Base-by-base conservation (phyloP, 2,329 filamentous ascomycete genomes). In the Nectriaceae sp. region DNA sequence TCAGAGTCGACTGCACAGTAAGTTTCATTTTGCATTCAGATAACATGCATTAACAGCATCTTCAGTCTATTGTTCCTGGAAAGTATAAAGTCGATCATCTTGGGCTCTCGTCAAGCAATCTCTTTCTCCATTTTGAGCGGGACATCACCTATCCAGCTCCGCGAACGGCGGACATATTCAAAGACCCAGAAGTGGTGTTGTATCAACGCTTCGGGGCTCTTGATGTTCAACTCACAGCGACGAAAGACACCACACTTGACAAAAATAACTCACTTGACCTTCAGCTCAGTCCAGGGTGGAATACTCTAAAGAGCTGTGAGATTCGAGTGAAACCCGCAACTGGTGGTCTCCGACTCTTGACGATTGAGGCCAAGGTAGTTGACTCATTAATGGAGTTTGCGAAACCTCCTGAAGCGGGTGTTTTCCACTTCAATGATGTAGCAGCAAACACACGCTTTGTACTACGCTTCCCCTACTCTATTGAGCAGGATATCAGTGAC, bases 221-320 rank as follows among this genome's bases (percentile, higher is more conserved):
- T 4, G 82, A 90, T 50, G 81, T 88, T 3, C 79, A 78, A 41
- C 72, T 95, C 6, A 76, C 74, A 36, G 77, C 88, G 1, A 84
- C 88, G 1, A 87, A 81, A 52, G 75, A 85, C 38, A 86, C 95
- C 20, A 85, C 93, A 53, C 81, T 99, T 4, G 89, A 95, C 64
- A 85, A 85, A 56, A 85, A 86, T 59, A 89, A 89, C 48, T 85
- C 83, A 1, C 75, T 97, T 1, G 89, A 96, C 49, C 73, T 99
- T 18, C 77, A 84, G 42, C 70, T 96, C 11, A 74, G 74, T 11
- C 84, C 85, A 11, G 92, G 91, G 1, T 88, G 87, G 79, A 96
- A 96, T 63, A 70, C 84, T 3, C 74, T 88, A 3, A 71, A 66
- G 24, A 76, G 63, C 18, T 85, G 80, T 44, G 83, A 86, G 44